Base-by-base conservation (phyloP, 805 yeast genomes). In the Candida dendrica region DNA sequence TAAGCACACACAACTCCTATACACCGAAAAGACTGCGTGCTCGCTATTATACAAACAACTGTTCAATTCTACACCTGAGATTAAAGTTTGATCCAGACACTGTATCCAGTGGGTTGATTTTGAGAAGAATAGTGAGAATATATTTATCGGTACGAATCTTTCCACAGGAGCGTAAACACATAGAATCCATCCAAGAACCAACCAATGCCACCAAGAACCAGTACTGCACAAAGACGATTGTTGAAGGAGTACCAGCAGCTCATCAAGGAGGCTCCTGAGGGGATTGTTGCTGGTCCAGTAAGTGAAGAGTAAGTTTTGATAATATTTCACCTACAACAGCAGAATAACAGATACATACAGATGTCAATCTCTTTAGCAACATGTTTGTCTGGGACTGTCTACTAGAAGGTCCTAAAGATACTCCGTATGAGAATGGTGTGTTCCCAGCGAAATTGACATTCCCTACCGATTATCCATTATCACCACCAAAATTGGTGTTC, bases 201-300 rank as follows among this genome's bases (percentile, higher is more conserved):
- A 6, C 32, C 2, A 10, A 58, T 58, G 63, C 56, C 63, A 15
- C 60, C 60, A 39, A 46, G 52, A 37, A 45, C 51, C 7, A 51
- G 63, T 33, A 86, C 95, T 9, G 98, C 98, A 3, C 95, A 86
- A 48, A 81, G 84, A 51, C 69, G 98, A 46, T 75, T 93, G 26
- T 71, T 89, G 56, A 88, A 88, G 50, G 98, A 93, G 61, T 83
- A 84, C 59, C 91, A 87, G 59, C 96, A 88, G 61, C 75, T 93
- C 20, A 68, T 81, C 15, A 77, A 75, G 49, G 95, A 90, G 47
- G 83, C 95, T 0, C 96, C 97, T 0, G 97, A 95, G 26, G 98
- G 98, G 1, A 86, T 91, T 30, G 77, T 89, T 6, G 98, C 98
- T 0, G 95, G 95, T 1, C 98, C 98, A 0, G 69, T 79, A 4